phyloP scores from a whole-genome alignment of 2,329 filamentous ascomycete genomes.

The Talaromyces marneffei region DNA sequence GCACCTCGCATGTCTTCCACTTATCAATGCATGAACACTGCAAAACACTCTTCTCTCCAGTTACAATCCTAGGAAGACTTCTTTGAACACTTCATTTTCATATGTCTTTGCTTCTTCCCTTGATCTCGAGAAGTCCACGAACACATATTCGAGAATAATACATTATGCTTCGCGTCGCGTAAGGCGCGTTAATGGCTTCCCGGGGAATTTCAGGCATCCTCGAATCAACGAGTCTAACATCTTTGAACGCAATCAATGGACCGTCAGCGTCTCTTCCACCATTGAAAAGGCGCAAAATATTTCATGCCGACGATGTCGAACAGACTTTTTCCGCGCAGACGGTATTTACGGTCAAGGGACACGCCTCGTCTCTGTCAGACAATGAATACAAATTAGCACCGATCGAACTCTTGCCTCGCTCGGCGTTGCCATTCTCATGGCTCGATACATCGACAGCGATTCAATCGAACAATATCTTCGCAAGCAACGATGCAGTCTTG shows the following conservation, averaged over 20 bases:
- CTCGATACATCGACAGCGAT: conserved; percentile 29
- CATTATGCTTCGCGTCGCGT: conserved; percentile 21
- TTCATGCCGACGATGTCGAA: conserved; percentile 12
- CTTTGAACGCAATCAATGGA: conserved; percentile 27
- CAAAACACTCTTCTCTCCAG: not conserved
- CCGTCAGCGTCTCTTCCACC: conserved; percentile 16
- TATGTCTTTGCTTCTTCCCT: too few relatives aligned
- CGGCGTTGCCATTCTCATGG: conserved; percentile 35
- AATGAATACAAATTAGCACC: conserved; percentile 32
- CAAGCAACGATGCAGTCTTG: conserved; percentile 32
- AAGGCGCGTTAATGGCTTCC: conserved; percentile 34
- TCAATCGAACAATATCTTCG: conserved; percentile 33
- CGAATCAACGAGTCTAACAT: conserved; percentile 29
- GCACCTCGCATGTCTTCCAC: not conserved
- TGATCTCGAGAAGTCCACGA: not conserved
- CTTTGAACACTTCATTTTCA: too few relatives aligned
- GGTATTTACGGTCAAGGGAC: conserved; percentile 31
- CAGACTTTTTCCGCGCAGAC: conserved; percentile 14
- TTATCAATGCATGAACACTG: not conserved
- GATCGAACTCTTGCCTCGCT: conserved; percentile 32
- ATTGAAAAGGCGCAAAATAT: conserved; percentile 32
- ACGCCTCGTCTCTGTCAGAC: conserved; percentile 30
- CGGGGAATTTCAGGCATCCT: conserved; percentile 26
- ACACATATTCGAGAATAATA: not conserved
- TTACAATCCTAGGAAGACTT: not conserved